These are phyloP conservation scores for Colletotrichum lupini DNA, from an alignment of 2,329 filamentous ascomycete species.

Conservation along the genomic window DNA sequence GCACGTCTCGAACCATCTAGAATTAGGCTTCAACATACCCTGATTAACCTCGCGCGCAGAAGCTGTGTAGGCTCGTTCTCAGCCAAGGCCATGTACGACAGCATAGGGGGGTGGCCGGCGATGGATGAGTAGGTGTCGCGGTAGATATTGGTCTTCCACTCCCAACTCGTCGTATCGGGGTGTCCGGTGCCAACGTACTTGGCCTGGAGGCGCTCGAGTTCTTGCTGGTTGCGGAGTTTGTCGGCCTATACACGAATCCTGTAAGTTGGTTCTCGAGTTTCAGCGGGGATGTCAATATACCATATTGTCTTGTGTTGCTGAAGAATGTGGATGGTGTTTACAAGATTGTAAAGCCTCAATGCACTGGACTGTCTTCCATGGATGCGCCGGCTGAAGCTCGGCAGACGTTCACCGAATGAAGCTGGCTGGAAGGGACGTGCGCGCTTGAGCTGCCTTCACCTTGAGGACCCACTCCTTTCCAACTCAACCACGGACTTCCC, in stretches of 20 bases:
- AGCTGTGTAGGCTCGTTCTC: conserved; percentile 87
- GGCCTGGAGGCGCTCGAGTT: conserved; percentile 95
- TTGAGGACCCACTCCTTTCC: not conserved
- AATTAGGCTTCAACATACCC: conserved; percentile 58
- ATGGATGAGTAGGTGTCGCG: conserved; percentile 93
- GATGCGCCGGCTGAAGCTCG: conserved; percentile 35
- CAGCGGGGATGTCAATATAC: not conserved
- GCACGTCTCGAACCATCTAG: not conserved
- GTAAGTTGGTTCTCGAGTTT: not conserved
- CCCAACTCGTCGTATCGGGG: conserved; percentile 96
- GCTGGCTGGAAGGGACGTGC: conserved; percentile 3
- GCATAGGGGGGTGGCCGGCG: conserved; percentile 86
- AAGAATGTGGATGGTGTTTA: not conserved
- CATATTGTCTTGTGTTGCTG: conserved; percentile 16
- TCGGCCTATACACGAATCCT: conserved; percentile 72
- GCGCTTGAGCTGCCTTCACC: not conserved
- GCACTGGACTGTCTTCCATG: not conserved
- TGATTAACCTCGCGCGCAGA: conserved; percentile 82
- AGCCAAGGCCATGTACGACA: conserved; percentile 90
- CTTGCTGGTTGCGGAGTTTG: conserved; percentile 96
- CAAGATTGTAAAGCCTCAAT: not conserved
- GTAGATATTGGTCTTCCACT: conserved; percentile 96
- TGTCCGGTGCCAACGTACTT: conserved; percentile 97
- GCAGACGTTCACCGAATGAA: conserved; percentile 2
- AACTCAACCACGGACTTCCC: conserved; percentile 15